Conservation (phyloP, 306 rosid species). For the Sechiopsis laciniata region DNA sequence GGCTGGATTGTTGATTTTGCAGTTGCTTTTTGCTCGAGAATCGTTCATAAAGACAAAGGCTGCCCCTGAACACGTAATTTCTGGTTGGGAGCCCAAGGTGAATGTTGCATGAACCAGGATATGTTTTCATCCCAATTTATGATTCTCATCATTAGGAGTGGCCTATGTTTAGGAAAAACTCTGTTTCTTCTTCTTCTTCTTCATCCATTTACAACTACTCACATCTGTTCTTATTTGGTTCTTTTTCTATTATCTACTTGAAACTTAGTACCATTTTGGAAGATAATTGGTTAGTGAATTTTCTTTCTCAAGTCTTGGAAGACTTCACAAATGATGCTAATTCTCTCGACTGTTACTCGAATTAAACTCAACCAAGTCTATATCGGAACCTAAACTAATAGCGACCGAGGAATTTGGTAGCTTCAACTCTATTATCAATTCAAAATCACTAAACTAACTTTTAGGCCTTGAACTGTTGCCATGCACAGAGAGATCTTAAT, state of each 20-base stretch:
- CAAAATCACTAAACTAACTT: not conserved
- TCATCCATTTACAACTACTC: not conserved
- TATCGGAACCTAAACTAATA: not conserved
- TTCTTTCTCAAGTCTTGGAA: not conserved
- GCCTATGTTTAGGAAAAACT: not conserved
- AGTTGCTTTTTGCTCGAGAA: constrained; percentile 42
- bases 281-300: not conserved
- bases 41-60: constrained; percentile 61
- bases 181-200: not conserved
- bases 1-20: not conserved
- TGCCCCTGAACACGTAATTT: constrained; percentile 48
- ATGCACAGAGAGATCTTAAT: not conserved
- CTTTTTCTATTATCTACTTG: not conserved
- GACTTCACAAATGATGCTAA: not conserved
- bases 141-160: not conserved
- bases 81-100: constrained; percentile 89
- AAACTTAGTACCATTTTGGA: not conserved
- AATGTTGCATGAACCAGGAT: constrained; percentile 48
- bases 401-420: not conserved
- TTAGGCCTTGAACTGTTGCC: not conserved
- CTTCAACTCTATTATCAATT: not conserved
- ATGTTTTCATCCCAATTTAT: constrained; percentile 15
- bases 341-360: not conserved
- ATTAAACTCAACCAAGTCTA: not conserved
- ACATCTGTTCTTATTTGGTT: too few species aligned